Evolutionary conservation across 1,284 basidiomycete genomes (phyloP).

Genomic region (Athelia psychrophila): DNA sequence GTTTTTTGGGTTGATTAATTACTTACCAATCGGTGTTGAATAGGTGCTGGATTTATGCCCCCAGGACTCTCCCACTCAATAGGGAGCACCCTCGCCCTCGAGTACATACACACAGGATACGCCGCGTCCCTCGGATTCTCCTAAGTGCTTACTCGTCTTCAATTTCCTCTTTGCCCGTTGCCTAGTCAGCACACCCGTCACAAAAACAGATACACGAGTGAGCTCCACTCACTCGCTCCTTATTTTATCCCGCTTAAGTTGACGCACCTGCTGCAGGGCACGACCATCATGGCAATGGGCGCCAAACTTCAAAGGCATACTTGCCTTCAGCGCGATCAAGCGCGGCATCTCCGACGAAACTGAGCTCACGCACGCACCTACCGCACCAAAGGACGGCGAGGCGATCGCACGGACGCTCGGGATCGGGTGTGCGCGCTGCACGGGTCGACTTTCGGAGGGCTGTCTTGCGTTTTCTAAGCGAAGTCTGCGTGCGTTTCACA

Average conservation of each 20-base stretch:
- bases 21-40: constrained; percentile 7
- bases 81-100: constrained; percentile 81
- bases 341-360: constrained; percentile 67
- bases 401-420: no score
- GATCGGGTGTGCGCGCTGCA: no score
- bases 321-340: constrained; percentile 83
- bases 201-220: constrained; percentile 75
- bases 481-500: no score
- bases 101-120: constrained; percentile 89
- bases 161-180: constrained; percentile 87
- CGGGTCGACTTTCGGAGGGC: no score
- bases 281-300: constrained; percentile 75
- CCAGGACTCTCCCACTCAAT: constrained; percentile 75
- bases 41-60: no score
- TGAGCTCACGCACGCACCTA: no score
- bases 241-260: background rate
- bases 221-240: constrained; percentile 16
- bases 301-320: constrained; percentile 86
- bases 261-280: constrained; percentile 54
- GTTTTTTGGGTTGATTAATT: constrained; percentile 1
- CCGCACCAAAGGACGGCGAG: no score
- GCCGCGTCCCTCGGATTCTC: constrained; percentile 82
- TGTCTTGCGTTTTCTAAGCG: no score
- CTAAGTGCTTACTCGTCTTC: constrained; percentile 84
- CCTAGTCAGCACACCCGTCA: constrained; percentile 82